Percentiles rank a stretch among this genome's conserved stretches.
These are phyloP conservation scores for Bathelium albidoporum DNA, from an alignment of 495 filamentous ascomycete species.

Conservation along the genomic window DNA sequence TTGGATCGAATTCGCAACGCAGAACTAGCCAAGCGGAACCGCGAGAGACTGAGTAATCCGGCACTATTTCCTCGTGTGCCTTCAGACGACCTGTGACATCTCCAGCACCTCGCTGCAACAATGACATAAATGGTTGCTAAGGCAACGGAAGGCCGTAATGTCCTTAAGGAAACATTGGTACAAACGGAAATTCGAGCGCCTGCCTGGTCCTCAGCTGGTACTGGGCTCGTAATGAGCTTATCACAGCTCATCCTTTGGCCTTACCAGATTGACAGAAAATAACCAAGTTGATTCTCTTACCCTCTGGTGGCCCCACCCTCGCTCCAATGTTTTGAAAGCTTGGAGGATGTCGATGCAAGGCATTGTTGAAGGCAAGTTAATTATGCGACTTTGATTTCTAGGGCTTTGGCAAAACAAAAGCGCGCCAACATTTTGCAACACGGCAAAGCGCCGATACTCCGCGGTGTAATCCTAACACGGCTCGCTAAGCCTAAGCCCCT, in stretches of 20 bases:
- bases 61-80: conserved; percentile 77
- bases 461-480: not conserved
- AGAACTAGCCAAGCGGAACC: conserved; percentile 71
- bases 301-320: too few species aligned
- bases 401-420: too few species aligned
- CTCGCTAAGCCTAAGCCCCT: not conserved
- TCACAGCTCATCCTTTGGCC: not conserved
- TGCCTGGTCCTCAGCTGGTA: not conserved
- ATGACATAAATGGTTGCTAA: not conserved
- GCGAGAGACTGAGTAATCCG: conserved; percentile 69
- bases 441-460: too few species aligned
- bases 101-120: not conserved
- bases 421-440: too few species aligned
- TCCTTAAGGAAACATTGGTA: not conserved
- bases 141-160: not conserved
- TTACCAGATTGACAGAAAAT: not conserved
- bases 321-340: not conserved
- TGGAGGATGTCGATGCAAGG: too few species aligned
- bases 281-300: not conserved
- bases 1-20: conserved; percentile 66
- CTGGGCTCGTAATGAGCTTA: too few species aligned
- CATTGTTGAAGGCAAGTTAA: not conserved
- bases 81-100: conserved; percentile 45
- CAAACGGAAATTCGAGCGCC: not conserved
- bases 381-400: not conserved